phyloP scores from a whole-genome alignment of 495 filamentous ascomycete genomes.

The Podospora pseudoanserina region DNA sequence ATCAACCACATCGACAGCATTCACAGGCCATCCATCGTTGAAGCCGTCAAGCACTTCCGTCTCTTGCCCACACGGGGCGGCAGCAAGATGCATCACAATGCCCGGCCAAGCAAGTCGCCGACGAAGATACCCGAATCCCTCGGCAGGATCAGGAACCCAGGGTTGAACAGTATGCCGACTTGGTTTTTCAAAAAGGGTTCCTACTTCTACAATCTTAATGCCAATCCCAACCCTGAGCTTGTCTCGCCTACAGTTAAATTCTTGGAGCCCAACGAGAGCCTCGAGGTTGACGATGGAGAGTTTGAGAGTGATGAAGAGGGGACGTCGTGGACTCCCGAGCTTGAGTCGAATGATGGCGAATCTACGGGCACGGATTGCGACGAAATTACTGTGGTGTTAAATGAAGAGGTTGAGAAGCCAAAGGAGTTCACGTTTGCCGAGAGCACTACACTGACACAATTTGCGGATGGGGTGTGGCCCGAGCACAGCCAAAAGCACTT shows the following conservation, averaged over 20 bases:
- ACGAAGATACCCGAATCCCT: constrained; percentile 24
- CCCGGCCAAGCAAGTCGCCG: constrained; percentile 14
- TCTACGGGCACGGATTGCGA: background rate
- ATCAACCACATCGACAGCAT: background rate
- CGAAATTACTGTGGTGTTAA: background rate
- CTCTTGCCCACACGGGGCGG: constrained; percentile 25
- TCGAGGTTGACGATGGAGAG: constrained; percentile 17
- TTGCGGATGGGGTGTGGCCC: constrained; percentile 25
- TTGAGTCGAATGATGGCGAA: background rate
- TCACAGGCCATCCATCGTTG: constrained; percentile 26
- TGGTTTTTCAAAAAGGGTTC: constrained; percentile 18
- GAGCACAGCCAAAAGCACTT: constrained; percentile 23
- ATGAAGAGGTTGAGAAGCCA: background rate
- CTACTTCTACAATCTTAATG: background rate
- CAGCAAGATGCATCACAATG: constrained; percentile 6
- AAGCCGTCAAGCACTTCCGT: constrained; percentile 32
- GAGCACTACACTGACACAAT: constrained; percentile 15
- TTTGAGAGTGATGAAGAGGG: background rate
- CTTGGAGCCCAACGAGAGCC: constrained; percentile 29
- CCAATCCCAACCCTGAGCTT: background rate
- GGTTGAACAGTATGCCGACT: constrained; percentile 29
- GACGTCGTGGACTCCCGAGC: background rate
- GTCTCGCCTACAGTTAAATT: constrained; percentile 14
- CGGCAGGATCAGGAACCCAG: constrained; percentile 31
- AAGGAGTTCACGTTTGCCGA: constrained; percentile 18